Base-by-base conservation (phyloP, 345 rosid species). In the Euphorbia tirucalli region DNA sequence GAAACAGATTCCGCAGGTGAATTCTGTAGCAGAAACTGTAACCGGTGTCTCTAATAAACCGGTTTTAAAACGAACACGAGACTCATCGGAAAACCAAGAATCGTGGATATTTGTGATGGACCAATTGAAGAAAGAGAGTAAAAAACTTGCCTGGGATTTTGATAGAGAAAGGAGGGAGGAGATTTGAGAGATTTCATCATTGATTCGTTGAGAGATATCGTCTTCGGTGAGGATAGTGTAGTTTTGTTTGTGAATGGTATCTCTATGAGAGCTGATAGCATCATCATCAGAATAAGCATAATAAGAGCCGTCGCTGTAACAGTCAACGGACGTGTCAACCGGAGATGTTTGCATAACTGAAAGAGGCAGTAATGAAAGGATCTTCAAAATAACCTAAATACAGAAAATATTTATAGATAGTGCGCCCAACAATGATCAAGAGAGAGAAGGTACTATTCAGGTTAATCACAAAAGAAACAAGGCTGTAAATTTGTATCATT, bases 1-100 rank as follows among this genome's bases (percentile, higher is more conserved):
- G 25, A 79, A 79, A 52, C 85, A 83, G 44, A 79, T 74, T 37
- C 66, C 62, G 31, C 85, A 83, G 4, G 19, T 68, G 28, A 67
- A n/a, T 21, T 14, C 48, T 15, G 61, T 11, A 32, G 46, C 43
- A 28, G 43, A 18, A 15, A 15, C 0, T 2, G 8, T 1, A 28
- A 25, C 16, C 2, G 56, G 15, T 18, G 52, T 71, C 39, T 39
- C 63, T 1, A 66, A 27, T 28, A 77, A 61, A 2, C 77, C 80
- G 5, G 72, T 70, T 44, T 67, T 61, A 6, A 54, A 41, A 24
- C 80, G 77, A 21, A 72, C 73, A 10, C 7, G 55, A 32, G 24
- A 52, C 60, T 77, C 80, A 48, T 77, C 66, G 5, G 63, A 24
- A 69, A 77, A 72, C 80, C 80, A 77, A 21, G 44, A 22, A n/a